Base-by-base conservation (phyloP, 768 basidiomycete species). In the Russula sp. region DNA sequence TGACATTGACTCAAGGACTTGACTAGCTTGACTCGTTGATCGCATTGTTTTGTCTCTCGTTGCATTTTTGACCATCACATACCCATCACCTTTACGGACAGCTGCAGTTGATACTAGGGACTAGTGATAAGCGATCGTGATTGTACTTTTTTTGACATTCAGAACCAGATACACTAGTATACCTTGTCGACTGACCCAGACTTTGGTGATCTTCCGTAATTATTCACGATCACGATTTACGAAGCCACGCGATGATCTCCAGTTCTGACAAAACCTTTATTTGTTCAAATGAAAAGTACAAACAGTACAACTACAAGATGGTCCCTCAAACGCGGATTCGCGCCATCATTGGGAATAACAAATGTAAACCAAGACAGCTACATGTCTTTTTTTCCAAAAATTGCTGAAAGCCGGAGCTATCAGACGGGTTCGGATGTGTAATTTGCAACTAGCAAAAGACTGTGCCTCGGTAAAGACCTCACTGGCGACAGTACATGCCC, bases 391-490 rank as follows among this genome's bases (percentile, higher is more conserved):
- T 83, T 82, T 77, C 83, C 89, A 91, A 92, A 91, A 91, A 90
- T 91, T 90, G 86, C 87, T 86, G 82, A 77, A 81, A 81, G 85
- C 87, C 86, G 78, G 88, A 90, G 87, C 86, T 80, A 73, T 84
- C 82, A 87, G 88, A 90, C 87, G 88, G 74, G 87, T 90, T 89
- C 87, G 89, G 89, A 91, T 91, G 88, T 88, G 81, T 90, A 90
- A 88, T 91, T 91, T 91, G 88, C 88, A 91, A 91, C 86, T 86
- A 91, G 88, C 89, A 90, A 91, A 89, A 79, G 82, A 88, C 87
- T 89, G 85, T 87, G 86, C 84, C 87, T 92, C 90, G 86, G 89
- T 91, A 88, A 79, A 84, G 80, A 92, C 90, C 87, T 92, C 90
- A 91, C 88, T 88, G 85, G 84, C 86, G 87, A 89, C 86, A 88